Percentiles rank a stretch among this genome's conserved stretches.
Conservation (phyloP, 2,329 filamentous ascomycete species). For the Dissoconium aciculare region DNA sequence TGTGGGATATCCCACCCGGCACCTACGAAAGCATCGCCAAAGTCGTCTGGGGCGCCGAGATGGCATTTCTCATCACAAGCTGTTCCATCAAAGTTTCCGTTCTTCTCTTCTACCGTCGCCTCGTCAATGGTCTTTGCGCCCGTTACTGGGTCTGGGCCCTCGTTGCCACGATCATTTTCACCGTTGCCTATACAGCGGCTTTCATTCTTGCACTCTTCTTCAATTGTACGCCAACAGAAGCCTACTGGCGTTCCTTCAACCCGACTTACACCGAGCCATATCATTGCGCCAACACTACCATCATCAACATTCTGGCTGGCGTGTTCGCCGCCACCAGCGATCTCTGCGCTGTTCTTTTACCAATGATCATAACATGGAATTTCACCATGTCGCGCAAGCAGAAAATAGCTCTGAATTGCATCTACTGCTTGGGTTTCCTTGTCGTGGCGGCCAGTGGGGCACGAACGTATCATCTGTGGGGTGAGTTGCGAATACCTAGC, state of each 20-base stretch:
- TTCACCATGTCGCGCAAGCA: conserved; percentile 29
- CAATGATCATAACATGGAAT: conserved; percentile 32
- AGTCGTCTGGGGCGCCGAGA: conserved; percentile 23
- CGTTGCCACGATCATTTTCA: conserved; percentile 26
- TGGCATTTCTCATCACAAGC: conserved; percentile 21
- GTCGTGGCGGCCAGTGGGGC: conserved; percentile 22
- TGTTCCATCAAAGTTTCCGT: conserved; percentile 26
- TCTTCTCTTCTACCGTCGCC: conserved; percentile 30
- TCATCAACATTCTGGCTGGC: conserved; percentile 26
- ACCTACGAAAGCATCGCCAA: conserved; percentile 13
- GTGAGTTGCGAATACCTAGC: conserved; percentile 7
- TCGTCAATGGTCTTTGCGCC: conserved; percentile 24
- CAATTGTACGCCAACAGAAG: conserved; percentile 27
- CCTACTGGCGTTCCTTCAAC: conserved; percentile 29
- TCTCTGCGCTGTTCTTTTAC: conserved; percentile 28
- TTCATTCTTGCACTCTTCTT: conserved; percentile 24
- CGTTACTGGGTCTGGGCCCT: conserved; percentile 25
- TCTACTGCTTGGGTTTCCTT: conserved; percentile 20
- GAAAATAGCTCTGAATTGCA: conserved; percentile 31
- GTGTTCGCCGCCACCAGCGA: conserved; percentile 28
- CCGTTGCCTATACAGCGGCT: conserved; percentile 25
- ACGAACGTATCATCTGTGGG: conserved; percentile 24
- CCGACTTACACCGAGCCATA: conserved; percentile 20
- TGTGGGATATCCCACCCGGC: conserved; percentile 23
- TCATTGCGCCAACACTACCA: conserved; percentile 26